A percentile compares a stretch with the other conserved stretches of the same genome.
phyloP scores from a whole-genome alignment of 805 yeast species.

The Nakazawaea ishiwadae region DNA sequence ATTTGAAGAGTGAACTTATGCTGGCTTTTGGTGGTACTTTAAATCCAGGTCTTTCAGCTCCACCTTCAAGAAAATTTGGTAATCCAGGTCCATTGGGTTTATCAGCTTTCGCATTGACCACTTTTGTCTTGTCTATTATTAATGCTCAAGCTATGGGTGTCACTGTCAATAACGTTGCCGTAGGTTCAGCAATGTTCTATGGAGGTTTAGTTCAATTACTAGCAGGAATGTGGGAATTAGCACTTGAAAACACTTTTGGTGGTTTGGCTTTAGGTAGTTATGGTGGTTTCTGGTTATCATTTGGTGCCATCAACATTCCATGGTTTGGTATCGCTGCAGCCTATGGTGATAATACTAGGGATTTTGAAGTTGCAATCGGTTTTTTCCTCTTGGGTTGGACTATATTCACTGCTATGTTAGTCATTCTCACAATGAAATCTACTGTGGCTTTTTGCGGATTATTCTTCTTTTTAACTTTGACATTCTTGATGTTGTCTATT shows the following conservation, averaged over 20 bases:
- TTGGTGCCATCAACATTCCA: slow-evolving; percentile 58
- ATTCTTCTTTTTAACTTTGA: slow-evolving; percentile 47
- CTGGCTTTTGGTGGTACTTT: slow-evolving; percentile 81
- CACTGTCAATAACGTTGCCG: slow-evolving; percentile 51
- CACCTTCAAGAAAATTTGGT: slow-evolving; percentile 56
- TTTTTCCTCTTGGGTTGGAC: slow-evolving; percentile 60
- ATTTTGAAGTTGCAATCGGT: slow-evolving; percentile 48
- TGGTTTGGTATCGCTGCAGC: slow-evolving; percentile 51
- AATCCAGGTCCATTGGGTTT: slow-evolving; percentile 77
- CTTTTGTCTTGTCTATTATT: slow-evolving; percentile 59
- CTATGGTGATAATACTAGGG: slow-evolving; percentile 38
- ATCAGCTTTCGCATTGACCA: slow-evolving; percentile 64
- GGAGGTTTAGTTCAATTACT: slow-evolving; percentile 70
- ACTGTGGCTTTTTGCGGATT: slow-evolving; percentile 47
- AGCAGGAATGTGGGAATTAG: slow-evolving; percentile 74
- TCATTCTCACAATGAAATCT: slow-evolving; percentile 52
- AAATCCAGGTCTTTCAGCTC: slow-evolving; percentile 62
- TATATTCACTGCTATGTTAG: slow-evolving; percentile 54
- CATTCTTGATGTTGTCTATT: slow-evolving; percentile 46
- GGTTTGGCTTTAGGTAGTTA: slow-evolving; percentile 55
- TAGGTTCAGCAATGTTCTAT: slow-evolving; percentile 63
- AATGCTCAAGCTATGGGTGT: slow-evolving; percentile 69
- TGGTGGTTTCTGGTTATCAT: slow-evolving; percentile 77
- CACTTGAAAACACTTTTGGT: slow-evolving; percentile 74
- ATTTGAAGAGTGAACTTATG: slow-evolving; percentile 51